Evolutionary conservation across 306 rosid genomes (phyloP), one percentile per base, ranked within the genome.

Genomic region (Arachis stenosperma): DNA sequence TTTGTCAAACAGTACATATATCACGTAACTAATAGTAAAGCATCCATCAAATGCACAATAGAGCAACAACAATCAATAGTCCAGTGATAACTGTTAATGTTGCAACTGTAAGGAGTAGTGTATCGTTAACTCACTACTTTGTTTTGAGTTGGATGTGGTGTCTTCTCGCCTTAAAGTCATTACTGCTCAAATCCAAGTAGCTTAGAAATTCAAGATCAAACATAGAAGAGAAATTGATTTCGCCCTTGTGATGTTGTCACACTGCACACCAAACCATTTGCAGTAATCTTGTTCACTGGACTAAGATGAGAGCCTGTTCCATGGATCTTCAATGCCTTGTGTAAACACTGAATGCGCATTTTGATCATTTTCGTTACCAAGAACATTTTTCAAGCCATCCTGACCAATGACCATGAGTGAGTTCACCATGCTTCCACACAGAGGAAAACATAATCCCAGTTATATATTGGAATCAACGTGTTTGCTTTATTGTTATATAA

Each of bases 201-300:
- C 15, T 64, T 9, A 64, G 10, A 54, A 64, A 64, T 22, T 64
- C 69, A 9, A 64, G 54, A 2, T 64, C 37, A 2, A 10, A 22
- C 13, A 69, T 0, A 14, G 41, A 37, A 6, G 55, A 69, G 17
- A 22, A 22, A 22, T 69, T 54, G 11, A 69, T 69, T 41, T 54
- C 52, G 41, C 74, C 74, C 5, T 6, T 6, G 73, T 63, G 42
- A 37, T 47, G 58, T 10, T 73, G 69, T 53, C 46, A 33, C 74
- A 69, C 10, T 10, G 53, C 53, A 69, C 52, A 0, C 63, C 74
- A 37, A 0, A 6, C 74, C 74, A 69, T 0, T 40, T 69, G 50
- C 75, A 70, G 2, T 46, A 67, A 67, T 67, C 60, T 7, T 48
- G 30, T 33, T 48, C 59, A 2, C 6, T 36, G 11, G 72, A 50